phyloP scores from a whole-genome alignment of 2,329 filamentous ascomycete genomes.

The Venturiaceae sp. region DNA sequence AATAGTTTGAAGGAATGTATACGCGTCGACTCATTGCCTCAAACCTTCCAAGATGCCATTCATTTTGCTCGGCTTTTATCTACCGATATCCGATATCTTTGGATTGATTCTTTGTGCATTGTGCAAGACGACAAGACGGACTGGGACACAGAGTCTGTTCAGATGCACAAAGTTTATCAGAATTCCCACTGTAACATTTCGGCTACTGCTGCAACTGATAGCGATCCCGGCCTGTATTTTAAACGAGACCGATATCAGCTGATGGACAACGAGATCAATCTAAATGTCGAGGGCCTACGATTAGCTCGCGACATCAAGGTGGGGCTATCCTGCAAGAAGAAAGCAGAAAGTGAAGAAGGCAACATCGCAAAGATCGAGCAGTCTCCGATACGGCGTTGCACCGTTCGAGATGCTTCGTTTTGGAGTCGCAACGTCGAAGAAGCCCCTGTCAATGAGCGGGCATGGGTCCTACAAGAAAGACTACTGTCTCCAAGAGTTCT shows the following conservation, averaged over 20 bases:
- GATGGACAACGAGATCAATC: neutral
- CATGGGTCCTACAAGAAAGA: slow-evolving; percentile 17
- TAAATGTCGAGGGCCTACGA: neutral
- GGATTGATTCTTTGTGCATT: slow-evolving; percentile 9
- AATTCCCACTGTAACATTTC: slow-evolving; percentile 8
- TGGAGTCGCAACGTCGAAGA: slow-evolving; percentile 11
- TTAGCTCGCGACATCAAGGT: too few relatives aligned
- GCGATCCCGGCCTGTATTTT: neutral
- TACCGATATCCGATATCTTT: slow-evolving; percentile 8
- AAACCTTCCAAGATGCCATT: slow-evolving; percentile 8
- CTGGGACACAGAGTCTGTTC: slow-evolving; percentile 1
- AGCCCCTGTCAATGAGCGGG: slow-evolving; percentile 14
- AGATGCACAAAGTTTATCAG: slow-evolving; percentile 6
- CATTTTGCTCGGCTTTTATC: neutral
- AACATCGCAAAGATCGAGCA: neutral
- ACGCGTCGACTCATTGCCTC: neutral
- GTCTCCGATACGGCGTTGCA: slow-evolving; percentile 6
- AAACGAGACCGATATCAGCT: neutral
- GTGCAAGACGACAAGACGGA: slow-evolving; percentile 7
- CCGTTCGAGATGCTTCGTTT: slow-evolving; percentile 8
- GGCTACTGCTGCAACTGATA: neutral
- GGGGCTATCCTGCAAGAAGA: too few relatives aligned
- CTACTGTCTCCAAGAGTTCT: slow-evolving; percentile 15
- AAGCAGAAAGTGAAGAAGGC: neutral
- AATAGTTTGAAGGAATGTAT: neutral